Conservation (phyloP, 2,329 filamentous ascomycete genomes). For the Pyrenophora seminiperda region DNA sequence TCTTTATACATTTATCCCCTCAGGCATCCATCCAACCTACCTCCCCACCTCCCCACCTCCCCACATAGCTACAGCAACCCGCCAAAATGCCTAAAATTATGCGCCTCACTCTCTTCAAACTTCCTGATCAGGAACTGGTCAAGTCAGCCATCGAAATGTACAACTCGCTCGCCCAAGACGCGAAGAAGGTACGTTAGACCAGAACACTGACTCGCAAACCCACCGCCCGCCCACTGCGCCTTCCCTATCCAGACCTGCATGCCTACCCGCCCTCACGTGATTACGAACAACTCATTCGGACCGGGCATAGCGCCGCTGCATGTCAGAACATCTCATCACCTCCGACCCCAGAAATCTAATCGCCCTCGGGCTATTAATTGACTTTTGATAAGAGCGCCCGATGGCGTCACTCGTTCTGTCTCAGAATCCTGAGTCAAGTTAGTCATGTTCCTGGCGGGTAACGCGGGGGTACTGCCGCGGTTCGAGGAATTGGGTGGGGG, state of each 20-base stretch:
- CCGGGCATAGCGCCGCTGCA: constrained; percentile 16
- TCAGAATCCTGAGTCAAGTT: constrained; percentile 3
- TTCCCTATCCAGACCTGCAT: constrained; percentile 7
- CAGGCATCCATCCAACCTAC: neutral
- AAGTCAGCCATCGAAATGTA: constrained; percentile 41
- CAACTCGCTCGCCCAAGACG: constrained; percentile 40
- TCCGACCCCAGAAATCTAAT: constrained; percentile 15
- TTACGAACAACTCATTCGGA: constrained; percentile 9
- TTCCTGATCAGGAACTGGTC: constrained; percentile 36
- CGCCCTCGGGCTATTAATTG: constrained; percentile 14
- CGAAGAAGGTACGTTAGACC: constrained; percentile 40
- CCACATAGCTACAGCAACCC: constrained; percentile 6
- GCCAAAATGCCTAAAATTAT: constrained; percentile 41
- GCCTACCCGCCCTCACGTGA: constrained; percentile 20
- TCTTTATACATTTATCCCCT: neutral
- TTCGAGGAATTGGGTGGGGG: constrained; percentile 12
- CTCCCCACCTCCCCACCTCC: neutral
- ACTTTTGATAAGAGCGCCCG: constrained; percentile 1
- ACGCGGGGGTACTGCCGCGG: constrained; percentile 7
- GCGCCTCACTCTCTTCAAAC: constrained; percentile 48
- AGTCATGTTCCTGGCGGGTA: constrained; percentile 13
- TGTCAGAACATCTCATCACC: constrained; percentile 25
- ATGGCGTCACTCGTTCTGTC: constrained; percentile 3
- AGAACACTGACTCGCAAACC: constrained; percentile 5
- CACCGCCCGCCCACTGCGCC: neutral